Base-by-base conservation (phyloP, 169 alveolate species). In the Plasmodium falciparum region DNA sequence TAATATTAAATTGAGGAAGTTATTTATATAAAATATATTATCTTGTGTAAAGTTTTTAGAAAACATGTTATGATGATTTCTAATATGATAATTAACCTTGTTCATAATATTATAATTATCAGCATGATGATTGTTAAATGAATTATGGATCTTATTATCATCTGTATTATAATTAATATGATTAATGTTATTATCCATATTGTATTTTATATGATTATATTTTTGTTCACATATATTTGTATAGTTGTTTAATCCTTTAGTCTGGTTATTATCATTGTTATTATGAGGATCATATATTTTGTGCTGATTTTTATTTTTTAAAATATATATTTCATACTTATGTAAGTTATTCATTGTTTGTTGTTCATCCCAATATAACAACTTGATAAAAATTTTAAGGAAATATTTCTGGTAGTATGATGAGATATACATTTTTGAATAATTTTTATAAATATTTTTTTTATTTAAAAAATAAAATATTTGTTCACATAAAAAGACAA, bases 381-480 rank as follows among this genome's bases (percentile, higher is more conserved):
- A 49, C 50, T 78, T 78, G 26, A 78, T 22, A 61, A 78, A 78
- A 20, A 78, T 78, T 66, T 78, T 78, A 29, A 78, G 49, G 65
- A 78, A 78, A 58, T 78, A 78, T 20, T 78, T 78, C 26, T 78
- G 78, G 9, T 65, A 49, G 3, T 29, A 15, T 66, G 65, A 65
- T 20, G 80, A 75, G 29, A 50, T 76, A 29, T 54, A 52, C 13
- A 78, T 65, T 49, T 20, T 52, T 20, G 59, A 45, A 45, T 65
- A 78, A 33, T 66, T 78, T 8, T 7, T 78, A 59, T 78, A 78
- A n/a, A 78, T 78, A 58, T 78, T 78, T 78, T 78, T 78, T 78
- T 45, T 78, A 45, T 76, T 56, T 29, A 78, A 63, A 59, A 52
- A 50, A 61, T 78, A 45, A 50, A 78, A 78, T 29, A 78, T 78